These are phyloP conservation scores for Thermomucor indicae-seudaticae DNA, from an alignment of 371 early-diverging fungal species.

Conservation along the genomic window DNA sequence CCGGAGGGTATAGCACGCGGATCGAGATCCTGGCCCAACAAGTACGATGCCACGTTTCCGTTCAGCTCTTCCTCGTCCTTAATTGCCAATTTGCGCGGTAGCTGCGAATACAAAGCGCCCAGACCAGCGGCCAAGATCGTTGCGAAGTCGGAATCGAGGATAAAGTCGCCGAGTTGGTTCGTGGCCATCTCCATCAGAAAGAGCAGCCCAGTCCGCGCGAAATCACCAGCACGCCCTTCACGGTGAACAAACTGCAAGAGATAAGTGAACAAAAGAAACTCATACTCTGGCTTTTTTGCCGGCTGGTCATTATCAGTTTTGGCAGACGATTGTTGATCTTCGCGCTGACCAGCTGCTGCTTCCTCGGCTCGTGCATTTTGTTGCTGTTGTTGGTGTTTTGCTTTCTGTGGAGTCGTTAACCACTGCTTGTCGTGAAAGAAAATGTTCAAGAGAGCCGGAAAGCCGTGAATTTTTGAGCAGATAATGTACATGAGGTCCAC, in stretches of 20 bases:
- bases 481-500: constrained; percentile 87
- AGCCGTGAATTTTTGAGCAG: constrained; percentile 88
- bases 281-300: constrained; percentile 56
- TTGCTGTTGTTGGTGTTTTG: constrained; percentile 24
- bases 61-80: constrained; percentile 33
- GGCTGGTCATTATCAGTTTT: too few relatives aligned
- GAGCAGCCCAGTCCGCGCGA: constrained; percentile 84
- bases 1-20: constrained; percentile 12
- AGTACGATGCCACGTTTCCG: constrained; percentile 37
- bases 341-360: constrained; percentile 1
- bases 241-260: constrained; percentile 81
- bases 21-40: constrained; percentile 38
- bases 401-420: constrained; percentile 63
- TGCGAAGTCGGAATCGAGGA: constrained; percentile 79
- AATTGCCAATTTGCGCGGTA: constrained; percentile 78
- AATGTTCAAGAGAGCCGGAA: constrained; percentile 81
- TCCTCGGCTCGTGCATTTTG: constrained; percentile 3
- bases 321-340: constrained; percentile 2
- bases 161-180: constrained; percentile 72
- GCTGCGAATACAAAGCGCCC: constrained; percentile 88
- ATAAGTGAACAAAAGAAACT: constrained; percentile 85
- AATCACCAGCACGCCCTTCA: constrained; percentile 87
- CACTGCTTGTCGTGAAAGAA: constrained; percentile 86
- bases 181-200: constrained; percentile 85
- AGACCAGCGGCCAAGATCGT: constrained; percentile 81